Conservation (phyloP, 768 basidiomycete species). For the Termitomyces sp. region DNA sequence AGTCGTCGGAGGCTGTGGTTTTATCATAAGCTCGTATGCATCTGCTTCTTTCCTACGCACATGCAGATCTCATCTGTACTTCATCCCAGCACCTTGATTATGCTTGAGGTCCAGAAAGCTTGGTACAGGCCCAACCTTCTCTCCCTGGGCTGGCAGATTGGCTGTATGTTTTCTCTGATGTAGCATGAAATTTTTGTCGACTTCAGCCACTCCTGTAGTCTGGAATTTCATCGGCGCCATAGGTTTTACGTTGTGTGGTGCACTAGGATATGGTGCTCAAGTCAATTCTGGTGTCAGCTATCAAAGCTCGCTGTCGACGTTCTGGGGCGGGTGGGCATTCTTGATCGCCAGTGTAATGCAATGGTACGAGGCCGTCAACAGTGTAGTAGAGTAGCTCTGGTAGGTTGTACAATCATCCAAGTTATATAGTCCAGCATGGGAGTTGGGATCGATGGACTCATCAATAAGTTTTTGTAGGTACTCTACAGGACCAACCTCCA, state of each 20-base stretch:
- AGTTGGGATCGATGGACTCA: background rate
- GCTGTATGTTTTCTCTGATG: background rate
- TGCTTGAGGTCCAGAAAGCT: background rate
- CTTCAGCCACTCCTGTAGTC: background rate
- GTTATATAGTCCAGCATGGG: background rate
- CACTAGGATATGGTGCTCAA: conserved; percentile 40
- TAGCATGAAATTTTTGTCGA: background rate
- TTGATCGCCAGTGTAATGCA: conserved; percentile 52
- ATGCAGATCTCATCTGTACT: background rate
- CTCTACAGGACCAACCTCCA: background rate
- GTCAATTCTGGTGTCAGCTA: conserved; percentile 32
- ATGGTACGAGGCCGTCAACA: conserved; percentile 46
- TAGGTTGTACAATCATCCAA: background rate
- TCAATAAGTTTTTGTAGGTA: background rate
- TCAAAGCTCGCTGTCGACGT: conserved; percentile 48
- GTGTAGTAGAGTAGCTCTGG: conserved; percentile 18
- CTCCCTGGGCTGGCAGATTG: background rate
- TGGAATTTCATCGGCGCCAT: conserved; percentile 35
- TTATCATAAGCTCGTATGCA: conserved; percentile 26
- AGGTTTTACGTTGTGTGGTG: conserved; percentile 55
- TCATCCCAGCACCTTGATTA: background rate
- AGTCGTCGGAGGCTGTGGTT: conserved; percentile 55
- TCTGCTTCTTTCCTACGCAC: background rate
- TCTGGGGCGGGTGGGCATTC: conserved; percentile 60
- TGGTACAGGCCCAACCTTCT: background rate